Base-by-base conservation (phyloP, 192 early-diverging fungal genomes). In the Coemansia interrupta region DNA sequence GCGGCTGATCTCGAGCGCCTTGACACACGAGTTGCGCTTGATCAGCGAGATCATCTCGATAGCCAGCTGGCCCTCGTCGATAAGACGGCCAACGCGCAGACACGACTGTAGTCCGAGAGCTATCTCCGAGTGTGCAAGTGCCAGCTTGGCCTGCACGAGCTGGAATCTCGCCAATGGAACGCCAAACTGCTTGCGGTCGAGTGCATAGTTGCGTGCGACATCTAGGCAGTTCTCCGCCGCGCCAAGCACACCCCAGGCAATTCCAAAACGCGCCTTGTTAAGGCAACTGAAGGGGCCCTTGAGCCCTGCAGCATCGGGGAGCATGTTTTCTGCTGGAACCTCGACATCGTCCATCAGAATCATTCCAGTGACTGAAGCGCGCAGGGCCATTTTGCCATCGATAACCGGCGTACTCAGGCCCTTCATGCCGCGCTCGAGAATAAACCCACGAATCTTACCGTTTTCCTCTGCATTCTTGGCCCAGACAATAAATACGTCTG, bases 331-430 rank as follows among this genome's bases (percentile, higher is more conserved):
- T 18, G 72, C 85, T 4, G 94, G 93, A 9, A 98, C 89, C 65
- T 89, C 85, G 24, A 98, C 96, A 58, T 95, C 89, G 62, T 98
- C 94, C 94, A 98, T 96, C 88, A 92, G 89, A 69, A 98, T 97
- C 93, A 96, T 95, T 23, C 96, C 96, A 0, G 96, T 98, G 55
- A 86, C 83, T 6, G 93, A 96, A 5, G 94, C 94, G 29, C 96
- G 84, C 26, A 98, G 84, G 0, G 93, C 93, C 76, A 97, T 91
- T 64, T 98, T 98, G 58, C 94, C 96, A 53, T 97, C 83, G 64
- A 98, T 98, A 14, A 82, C 82, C 11, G 96, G 94, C 0, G 96
- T 84, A 17, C 81, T 81, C 19, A 98, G 71, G 9, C 96, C 96
- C 71, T 89, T 83, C 92, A 95, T 94, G n/a, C 87, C 90, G 72